Evolutionary conservation across 1,139 yeast species (phyloP), one percentile per base, ranked within the genome.

Genomic region (Hemisphaericaspora xylofermentans): DNA sequence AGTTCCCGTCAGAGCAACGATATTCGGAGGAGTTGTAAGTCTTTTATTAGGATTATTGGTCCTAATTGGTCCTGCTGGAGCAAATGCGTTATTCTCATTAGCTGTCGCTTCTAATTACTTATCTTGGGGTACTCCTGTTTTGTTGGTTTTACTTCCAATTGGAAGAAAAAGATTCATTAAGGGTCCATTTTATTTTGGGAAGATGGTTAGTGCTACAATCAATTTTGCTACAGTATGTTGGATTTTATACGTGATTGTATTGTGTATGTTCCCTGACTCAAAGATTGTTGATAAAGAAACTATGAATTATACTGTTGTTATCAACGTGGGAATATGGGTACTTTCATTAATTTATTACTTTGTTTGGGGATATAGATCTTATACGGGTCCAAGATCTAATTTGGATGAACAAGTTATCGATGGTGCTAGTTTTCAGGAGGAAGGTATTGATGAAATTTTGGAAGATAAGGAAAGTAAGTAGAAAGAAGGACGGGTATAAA

Each of bases 111-210:
- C 77, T 21, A 75, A 71, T 54, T 61, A 52, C 50, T 62, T 63
- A 52, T 66, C 65, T 41, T 74, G 66, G 74, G 63, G 68, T 27
- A 61, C 58, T 19, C 79, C 79, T 4, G 62, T 69, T 4, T 52
- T 74, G 5, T 57, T 74, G 43, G 66, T 63, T 1, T 56, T 68
- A 36, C 57, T 73, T 27, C 77, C 78, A 2, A 55, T 62, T 18
- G 79, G 79, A 12, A 58, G 60, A 36, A 47, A 50, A 17, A 63
- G 68, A 38, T 82, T 82, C 56, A 66, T 61, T 15, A 87, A 87
- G 0, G 91, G 91, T 8, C 74, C 78, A 6, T 83, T 83, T 54
- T 76, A 78, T 56, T 63, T 82, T 47, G 89, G 89, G 24, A 59
- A 63, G 6, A 44, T 60, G 13, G 52, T 68, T 39, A 77, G 84